phyloP scores from a whole-genome alignment of 768 basidiomycete species.

The Leccinum aurantiacum region DNA sequence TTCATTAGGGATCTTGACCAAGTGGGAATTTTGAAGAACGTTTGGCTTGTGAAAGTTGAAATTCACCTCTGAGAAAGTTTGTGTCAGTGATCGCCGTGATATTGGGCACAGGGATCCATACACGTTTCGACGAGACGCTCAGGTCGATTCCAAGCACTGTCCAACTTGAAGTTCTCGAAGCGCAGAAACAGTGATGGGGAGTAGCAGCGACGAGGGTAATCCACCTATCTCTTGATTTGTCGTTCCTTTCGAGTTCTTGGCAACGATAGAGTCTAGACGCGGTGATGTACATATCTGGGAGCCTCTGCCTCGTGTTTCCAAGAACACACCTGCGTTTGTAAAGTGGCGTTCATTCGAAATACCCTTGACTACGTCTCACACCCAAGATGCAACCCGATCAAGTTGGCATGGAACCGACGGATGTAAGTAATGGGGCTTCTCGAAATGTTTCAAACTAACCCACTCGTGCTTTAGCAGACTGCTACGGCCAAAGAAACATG shows the following conservation, averaged over 20 bases:
- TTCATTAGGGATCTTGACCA: too few relatives aligned
- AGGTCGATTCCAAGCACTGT: neutral
- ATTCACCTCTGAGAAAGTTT: too few relatives aligned
- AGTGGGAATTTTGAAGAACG: too few relatives aligned
- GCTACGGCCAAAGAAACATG: neutral
- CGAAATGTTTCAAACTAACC: neutral
- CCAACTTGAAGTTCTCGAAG: neutral
- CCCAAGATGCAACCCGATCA: neutral
- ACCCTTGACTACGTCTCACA: conserved; percentile 8
- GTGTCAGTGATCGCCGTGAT: neutral
- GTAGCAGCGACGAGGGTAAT: neutral
- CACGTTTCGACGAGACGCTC: neutral
- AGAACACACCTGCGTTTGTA: conserved; percentile 2
- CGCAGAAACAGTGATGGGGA: neutral
- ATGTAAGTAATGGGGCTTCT: conserved; percentile 10
- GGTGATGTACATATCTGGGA: conserved; percentile 17
- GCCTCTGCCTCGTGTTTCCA: conserved; percentile 23
- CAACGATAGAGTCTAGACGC: neutral
- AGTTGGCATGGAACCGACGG: neutral
- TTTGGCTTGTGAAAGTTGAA: too few relatives aligned
- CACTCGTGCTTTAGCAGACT: conserved; percentile 1
- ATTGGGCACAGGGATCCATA: neutral
- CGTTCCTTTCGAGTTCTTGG: neutral
- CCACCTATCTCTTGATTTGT: neutral
- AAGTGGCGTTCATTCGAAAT: neutral